Conservation (phyloP, 345 rosid genomes). For the Camelina neglecta region DNA sequence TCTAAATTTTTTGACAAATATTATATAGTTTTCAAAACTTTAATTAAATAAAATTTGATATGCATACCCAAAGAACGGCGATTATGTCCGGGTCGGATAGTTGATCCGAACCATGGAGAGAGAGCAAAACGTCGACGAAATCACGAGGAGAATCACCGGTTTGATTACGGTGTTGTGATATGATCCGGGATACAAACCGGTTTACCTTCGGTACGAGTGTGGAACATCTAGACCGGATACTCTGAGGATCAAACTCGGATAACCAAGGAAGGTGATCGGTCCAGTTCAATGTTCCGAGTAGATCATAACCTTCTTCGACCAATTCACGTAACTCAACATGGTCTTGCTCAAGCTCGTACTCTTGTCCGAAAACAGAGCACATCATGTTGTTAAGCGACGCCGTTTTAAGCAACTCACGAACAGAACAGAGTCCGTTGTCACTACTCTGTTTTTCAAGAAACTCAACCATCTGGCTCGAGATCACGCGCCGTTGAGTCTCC, state of each 20-base stretch:
- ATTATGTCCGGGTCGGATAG: conserved; percentile 67
- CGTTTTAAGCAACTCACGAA: conserved; percentile 62
- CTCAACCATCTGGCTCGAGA: conserved; percentile 59
- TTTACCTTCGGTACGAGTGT: conserved; percentile 69
- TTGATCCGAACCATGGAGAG: conserved; percentile 61
- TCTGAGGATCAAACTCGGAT: conserved; percentile 67
- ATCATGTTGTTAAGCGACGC: conserved; percentile 82
- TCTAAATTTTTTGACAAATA: neutral
- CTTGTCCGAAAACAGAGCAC: conserved; percentile 71
- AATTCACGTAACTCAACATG: conserved; percentile 50
- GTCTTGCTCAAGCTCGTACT: conserved; percentile 49
- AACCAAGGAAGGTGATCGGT: conserved; percentile 75
- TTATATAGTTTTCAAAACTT: neutral
- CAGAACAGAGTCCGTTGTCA: conserved; percentile 39
- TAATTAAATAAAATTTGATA: neutral
- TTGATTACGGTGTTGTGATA: conserved; percentile 54
- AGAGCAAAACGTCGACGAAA: conserved; percentile 73
- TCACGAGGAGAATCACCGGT: conserved; percentile 46
- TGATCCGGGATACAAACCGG: conserved; percentile 62
- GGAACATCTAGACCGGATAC: conserved; percentile 69
- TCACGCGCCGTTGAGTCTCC: conserved; percentile 49
- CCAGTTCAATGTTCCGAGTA: conserved; percentile 70
- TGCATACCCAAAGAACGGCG: conserved; percentile 76
- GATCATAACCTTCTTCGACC: conserved; percentile 74
- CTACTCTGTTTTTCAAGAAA: conserved; percentile 36